A percentile compares a stretch with the other conserved stretches of the same genome.
Conservation (phyloP, 345 rosid genomes). For the Reutealis trisperma region DNA sequence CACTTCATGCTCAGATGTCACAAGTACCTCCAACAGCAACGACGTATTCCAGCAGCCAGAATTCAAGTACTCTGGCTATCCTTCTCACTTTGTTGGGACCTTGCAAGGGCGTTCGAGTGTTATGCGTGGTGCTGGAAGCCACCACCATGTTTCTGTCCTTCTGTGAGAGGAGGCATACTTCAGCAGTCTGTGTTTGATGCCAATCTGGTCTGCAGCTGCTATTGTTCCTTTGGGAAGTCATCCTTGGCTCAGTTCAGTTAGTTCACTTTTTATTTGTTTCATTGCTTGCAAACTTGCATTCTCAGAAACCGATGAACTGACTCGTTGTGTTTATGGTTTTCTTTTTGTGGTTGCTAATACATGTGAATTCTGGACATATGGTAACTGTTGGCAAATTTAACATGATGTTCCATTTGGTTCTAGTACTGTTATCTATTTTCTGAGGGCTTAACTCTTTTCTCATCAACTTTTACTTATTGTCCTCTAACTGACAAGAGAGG, state of each 20-base stretch:
- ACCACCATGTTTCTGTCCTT: constrained; percentile 46
- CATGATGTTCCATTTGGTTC: background rate
- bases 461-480: too few relatives aligned
- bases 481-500: too few relatives aligned
- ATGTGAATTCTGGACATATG: background rate
- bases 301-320: background rate
- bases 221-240: constrained; percentile 74
- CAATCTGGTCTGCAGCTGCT: constrained; percentile 39
- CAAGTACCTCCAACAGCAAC: constrained; percentile 44
- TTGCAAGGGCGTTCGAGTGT: constrained; percentile 37
- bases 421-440: background rate
- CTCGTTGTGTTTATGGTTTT: background rate
- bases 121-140: constrained; percentile 40
- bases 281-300: constrained; percentile 13
- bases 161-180: constrained; percentile 32
- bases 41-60: constrained; percentile 50
- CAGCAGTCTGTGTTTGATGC: constrained; percentile 27
- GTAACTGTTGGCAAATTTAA: constrained; percentile 11
- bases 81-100: constrained; percentile 35
- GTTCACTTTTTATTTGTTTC: constrained; percentile 28
- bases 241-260: constrained; percentile 73
- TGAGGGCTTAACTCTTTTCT: background rate
- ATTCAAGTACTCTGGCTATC: constrained; percentile 54
- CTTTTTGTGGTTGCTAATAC: background rate
- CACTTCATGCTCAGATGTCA: constrained; percentile 52